Percentiles rank a stretch among this genome's conserved stretches.
These are phyloP conservation scores for Globomyces pollinis-pini DNA, from an alignment of 192 early-diverging fungal genomes.

Conservation along the genomic window DNA sequence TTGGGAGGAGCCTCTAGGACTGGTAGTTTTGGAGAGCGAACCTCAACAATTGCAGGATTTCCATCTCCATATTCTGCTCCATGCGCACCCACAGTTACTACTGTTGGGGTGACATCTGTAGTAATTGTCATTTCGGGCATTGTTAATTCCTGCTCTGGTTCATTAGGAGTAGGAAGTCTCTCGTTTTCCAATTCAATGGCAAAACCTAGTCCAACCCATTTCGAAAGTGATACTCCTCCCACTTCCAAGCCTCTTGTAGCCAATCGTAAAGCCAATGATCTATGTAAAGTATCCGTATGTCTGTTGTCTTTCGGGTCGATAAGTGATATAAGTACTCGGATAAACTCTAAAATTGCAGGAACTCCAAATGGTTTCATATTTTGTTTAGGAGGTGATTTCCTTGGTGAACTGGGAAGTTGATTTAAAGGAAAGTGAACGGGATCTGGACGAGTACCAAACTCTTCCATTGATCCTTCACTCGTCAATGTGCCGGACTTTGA, in stretches of 20 bases:
- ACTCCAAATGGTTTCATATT: conserved; percentile 66
- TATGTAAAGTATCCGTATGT: conserved; percentile 88
- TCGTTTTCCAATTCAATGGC: conserved; percentile 8
- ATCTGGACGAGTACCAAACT: neutral
- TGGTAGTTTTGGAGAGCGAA: conserved; percentile 5
- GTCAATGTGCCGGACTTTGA: neutral
- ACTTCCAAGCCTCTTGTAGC: conserved; percentile 80
- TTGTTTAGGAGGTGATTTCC: neutral
- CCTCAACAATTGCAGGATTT: neutral
- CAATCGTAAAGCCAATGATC: conserved; percentile 82
- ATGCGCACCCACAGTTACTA: conserved; percentile 6
- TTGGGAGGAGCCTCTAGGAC: neutral
- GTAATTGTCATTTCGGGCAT: neutral
- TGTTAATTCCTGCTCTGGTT: neutral
- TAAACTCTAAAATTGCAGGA: conserved; percentile 80
- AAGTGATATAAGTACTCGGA: conserved; percentile 83
- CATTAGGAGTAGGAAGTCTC: neutral
- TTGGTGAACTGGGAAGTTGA: neutral
- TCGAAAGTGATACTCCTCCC: conserved; percentile 68
- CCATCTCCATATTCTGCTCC: neutral
- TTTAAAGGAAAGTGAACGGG: neutral
- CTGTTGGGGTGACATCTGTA: neutral
- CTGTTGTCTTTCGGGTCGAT: conserved; percentile 83
- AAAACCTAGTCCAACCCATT: conserved; percentile 37
- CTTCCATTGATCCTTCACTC: neutral